A percentile compares a stretch with the other conserved stretches of the same genome.
Evolutionary conservation across 495 filamentous ascomycete genomes (phyloP).

Genomic region (Aspergillus campestris): DNA sequence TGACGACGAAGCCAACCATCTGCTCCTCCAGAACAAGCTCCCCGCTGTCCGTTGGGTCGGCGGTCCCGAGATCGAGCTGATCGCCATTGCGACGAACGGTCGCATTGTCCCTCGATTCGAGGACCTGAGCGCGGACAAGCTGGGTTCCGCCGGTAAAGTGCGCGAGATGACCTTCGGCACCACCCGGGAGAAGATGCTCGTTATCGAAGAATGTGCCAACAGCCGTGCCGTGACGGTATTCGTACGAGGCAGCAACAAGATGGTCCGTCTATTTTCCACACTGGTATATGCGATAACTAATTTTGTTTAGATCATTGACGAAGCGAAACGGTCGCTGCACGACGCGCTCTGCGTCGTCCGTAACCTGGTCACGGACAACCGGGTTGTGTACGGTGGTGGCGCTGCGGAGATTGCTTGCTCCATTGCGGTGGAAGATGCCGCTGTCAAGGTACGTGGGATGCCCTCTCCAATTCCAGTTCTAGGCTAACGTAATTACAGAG

Average conservation of each 20-base stretch:
- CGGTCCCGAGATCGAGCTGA: slow-evolving; percentile 95
- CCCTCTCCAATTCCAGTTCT: background rate
- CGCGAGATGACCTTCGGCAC: slow-evolving; percentile 95
- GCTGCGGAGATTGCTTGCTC: slow-evolving; percentile 98
- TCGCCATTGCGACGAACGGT: slow-evolving; percentile 97
- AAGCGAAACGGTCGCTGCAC: slow-evolving; percentile 94
- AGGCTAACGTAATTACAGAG: slow-evolving; percentile 40
- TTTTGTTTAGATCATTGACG: slow-evolving; percentile 78
- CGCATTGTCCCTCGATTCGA: slow-evolving; percentile 96
- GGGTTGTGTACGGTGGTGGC: slow-evolving; percentile 96
- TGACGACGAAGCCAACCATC: slow-evolving; percentile 97
- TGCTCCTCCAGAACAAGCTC: slow-evolving; percentile 90
- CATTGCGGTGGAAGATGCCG: slow-evolving; percentile 89
- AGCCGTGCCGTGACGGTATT: slow-evolving; percentile 94
- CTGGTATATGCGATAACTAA: slow-evolving; percentile 6
- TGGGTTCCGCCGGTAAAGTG: slow-evolving; percentile 83
- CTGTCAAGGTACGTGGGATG: slow-evolving; percentile 56
- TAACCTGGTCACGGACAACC: slow-evolving; percentile 92
- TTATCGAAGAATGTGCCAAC: slow-evolving; percentile 99
- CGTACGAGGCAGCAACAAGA: slow-evolving; percentile 97
- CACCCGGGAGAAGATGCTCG: slow-evolving; percentile 97
- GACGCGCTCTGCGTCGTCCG: slow-evolving; percentile 97
- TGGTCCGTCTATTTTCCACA: slow-evolving; percentile 50
- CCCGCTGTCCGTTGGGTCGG: slow-evolving; percentile 97
- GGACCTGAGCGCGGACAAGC: slow-evolving; percentile 81